Evolutionary conservation across 441 rosid genomes (phyloP), one percentile per base, ranked within the genome.

Genomic region (Pelargonium fulgidum): DNA sequence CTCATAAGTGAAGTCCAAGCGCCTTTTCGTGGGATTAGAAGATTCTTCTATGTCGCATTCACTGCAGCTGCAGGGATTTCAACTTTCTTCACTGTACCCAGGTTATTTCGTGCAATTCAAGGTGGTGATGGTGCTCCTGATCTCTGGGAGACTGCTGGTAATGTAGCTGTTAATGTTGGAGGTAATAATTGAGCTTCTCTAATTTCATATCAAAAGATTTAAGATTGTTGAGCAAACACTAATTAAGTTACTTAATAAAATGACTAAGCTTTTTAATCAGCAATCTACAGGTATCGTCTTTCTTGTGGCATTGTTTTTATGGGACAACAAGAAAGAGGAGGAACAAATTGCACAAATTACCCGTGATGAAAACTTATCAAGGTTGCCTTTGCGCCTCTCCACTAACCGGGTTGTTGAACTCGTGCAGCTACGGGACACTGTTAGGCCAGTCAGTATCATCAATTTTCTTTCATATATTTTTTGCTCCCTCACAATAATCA

Each of bases 1-100:
- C 93, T 91, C 64, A 89, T 94, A 61, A 85, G 97, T 19, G 97
- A 91, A 85, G 99, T 94, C 69, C 96, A 90, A 82, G 97, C 99
- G 72, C 99, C 97, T n/a, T 94, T 91, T 78, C 97, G 96, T n/a
- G 97, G 97, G 58, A 70, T 91, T 76, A 83, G 97, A 77, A 87
- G 89, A 72, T 93, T 91, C 81, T 88, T 93, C 77, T 89, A 85
- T 63, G 75, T 89, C 52, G 99, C 97, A 67, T 79, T 93, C 69
- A 76, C 86, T 1, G 91, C 93, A 65, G 97, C 97, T 73, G 95
- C 99, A 3, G 96, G 99, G 71, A 91, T 93, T 78, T 91, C 99
- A 48, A 75, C 81, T 52, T 70, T 93, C 72, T 91, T 93, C 70
- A 91, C 99, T 2, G 65, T 85, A 70, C 99, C 99, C 70, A 85